Evolutionary conservation across 345 rosid genomes (phyloP).

Genomic region (Rhodamnia argentea): DNA sequence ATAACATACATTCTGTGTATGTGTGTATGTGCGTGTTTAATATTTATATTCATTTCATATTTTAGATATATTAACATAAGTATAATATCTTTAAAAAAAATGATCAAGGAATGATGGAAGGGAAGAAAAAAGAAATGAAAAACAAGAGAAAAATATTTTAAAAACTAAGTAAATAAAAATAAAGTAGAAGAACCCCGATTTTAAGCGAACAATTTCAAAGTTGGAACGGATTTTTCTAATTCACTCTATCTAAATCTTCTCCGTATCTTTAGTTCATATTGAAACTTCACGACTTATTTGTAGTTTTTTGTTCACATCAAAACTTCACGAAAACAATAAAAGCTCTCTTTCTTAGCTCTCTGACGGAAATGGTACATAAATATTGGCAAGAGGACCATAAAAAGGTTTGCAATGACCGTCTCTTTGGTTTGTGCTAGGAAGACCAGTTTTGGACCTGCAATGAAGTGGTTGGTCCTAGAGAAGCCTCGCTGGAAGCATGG

Average conservation of each 20-base stretch:
- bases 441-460: slow-evolving; percentile 38
- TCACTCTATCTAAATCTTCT: not conserved
- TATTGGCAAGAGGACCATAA: slow-evolving; percentile 18
- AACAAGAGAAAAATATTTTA: not conserved
- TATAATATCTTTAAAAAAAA: not conserved
- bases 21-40: not conserved
- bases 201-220: not conserved
- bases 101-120: not conserved
- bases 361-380: not conserved
- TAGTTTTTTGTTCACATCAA: not conserved
- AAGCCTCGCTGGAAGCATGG: slow-evolving; percentile 52
- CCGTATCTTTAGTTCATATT: not conserved
- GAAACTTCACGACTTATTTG: not conserved
- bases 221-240: not conserved
- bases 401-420: not conserved
- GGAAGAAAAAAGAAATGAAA: not conserved
- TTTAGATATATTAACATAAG: not conserved
- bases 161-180: not conserved
- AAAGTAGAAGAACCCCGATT: not conserved
- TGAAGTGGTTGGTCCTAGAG: slow-evolving; percentile 50
- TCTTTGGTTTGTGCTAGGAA: not conserved
- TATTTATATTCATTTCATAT: not conserved
- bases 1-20: not conserved
- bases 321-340: not conserved
- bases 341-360: not conserved